Percentiles rank a stretch among this genome's conserved stretches.
Conservation (phyloP, 106 monocot species). For the Allium sativum region DNA sequence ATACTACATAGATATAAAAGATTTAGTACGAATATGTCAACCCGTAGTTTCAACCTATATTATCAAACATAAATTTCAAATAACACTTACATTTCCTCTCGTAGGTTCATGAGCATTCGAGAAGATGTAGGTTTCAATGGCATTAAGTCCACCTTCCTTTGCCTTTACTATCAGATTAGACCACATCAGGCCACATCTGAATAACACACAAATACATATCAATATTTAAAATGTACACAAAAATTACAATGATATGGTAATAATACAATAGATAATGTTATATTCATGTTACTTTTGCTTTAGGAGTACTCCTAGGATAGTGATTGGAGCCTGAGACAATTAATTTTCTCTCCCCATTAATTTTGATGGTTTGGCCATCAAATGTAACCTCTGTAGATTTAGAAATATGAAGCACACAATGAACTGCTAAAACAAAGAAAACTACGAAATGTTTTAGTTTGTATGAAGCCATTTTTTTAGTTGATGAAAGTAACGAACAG, state of each 20-base stretch:
- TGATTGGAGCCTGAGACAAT: background rate
- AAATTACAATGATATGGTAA: no score
- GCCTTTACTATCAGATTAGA: conserved; percentile 25
- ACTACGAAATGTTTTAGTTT: no score
- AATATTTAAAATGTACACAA: background rate
- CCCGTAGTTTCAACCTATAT: no score
- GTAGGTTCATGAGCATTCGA: conserved; percentile 33
- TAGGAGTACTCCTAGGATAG: conserved; percentile 3
- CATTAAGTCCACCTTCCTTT: conserved; percentile 27
- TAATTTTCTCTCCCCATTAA: background rate
- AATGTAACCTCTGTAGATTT: background rate
- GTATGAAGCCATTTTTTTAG: no score
- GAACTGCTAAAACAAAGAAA: no score
- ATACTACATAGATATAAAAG: conserved; percentile 15
- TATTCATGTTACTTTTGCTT: background rate
- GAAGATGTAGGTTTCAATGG: conserved; percentile 36
- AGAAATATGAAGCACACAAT: no score
- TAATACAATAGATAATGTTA: no score
- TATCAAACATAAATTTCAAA: background rate
- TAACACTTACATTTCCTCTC: conserved; percentile 2
- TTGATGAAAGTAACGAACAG: no score
- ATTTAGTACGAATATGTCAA: background rate
- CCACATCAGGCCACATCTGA: conserved; percentile 44
- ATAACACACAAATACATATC: background rate
- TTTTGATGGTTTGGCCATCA: background rate